phyloP scores from a whole-genome alignment of 345 rosid genomes.

The Sapria himalayana region DNA sequence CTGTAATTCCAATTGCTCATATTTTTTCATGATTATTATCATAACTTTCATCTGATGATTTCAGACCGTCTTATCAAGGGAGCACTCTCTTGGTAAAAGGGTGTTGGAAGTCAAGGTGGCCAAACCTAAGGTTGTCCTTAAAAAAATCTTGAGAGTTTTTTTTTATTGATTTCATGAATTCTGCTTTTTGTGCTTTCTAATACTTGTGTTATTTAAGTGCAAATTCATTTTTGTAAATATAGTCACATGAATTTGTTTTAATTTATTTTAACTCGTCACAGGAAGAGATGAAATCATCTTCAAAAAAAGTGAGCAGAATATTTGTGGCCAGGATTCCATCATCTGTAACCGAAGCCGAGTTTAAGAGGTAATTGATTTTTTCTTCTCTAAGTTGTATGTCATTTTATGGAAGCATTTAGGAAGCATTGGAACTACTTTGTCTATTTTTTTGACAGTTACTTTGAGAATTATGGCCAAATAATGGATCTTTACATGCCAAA shows the following conservation, averaged over 20 bases:
- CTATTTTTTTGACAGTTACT: conserved; percentile 40
- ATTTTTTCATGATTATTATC: too few relatives aligned
- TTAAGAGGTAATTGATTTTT: conserved; percentile 44
- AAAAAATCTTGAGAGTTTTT: background rate
- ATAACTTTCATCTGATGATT: conserved; percentile 8
- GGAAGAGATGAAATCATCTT: conserved; percentile 96
- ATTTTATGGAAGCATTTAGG: background rate
- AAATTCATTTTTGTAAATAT: background rate
- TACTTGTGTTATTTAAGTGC: background rate
- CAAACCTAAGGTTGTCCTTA: conserved; percentile 61
- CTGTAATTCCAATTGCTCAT: too few relatives aligned
- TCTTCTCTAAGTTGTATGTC: background rate
- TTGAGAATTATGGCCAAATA: conserved; percentile 85
- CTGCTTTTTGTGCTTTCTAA: background rate
- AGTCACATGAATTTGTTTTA: conserved; percentile 1
- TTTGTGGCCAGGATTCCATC: conserved; percentile 85
- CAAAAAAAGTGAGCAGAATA: conserved; percentile 68
- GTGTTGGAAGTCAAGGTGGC: conserved; percentile 83
- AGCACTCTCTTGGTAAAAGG: conserved; percentile 75
- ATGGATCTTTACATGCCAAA: conserved; percentile 93
- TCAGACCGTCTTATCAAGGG: conserved; percentile 52
- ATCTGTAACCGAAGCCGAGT: conserved; percentile 60
- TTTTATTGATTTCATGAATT: background rate
- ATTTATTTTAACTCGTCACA: conserved; percentile 11
- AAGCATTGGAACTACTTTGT: too few relatives aligned